Base-by-base conservation (phyloP, 1,284 basidiomycete species). In the Papiliotrema nemorosa region DNA sequence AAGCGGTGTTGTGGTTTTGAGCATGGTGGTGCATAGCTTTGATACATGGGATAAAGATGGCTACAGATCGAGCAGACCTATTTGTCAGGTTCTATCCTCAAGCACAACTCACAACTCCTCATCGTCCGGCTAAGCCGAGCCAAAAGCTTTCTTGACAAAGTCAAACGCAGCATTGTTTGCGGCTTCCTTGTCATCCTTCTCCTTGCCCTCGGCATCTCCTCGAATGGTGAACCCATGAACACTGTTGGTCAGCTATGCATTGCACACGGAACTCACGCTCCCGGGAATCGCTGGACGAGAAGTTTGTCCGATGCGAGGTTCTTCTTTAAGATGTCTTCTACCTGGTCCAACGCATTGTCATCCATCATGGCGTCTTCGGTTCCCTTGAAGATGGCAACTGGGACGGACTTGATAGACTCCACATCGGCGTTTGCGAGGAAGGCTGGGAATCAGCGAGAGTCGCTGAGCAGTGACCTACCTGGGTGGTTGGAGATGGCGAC, bases 401-500 rank as follows among this genome's bases (percentile, higher is more conserved):
- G 72, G 14, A 61, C 55, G 12, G 36, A 39, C 42, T 54, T 57
- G 51, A 76, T 63, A 3, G 50, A 57, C 75, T 86, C 80, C 25
- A 87, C 74, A 67, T 73, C 71, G 46, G 73, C 80, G 10, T 85
- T 84, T 38, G 80, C 55, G 35, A 82, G 57, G 53, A 90, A 78
- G 2, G 84, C 74, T 3, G 86, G 27, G 45, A 40, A 38, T 12
- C 42, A 31, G 20, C 43, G 21, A 5, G n/a, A 5, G 18, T 41
- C 25, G 24, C 18, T 6, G 43, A 44, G 25, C n/a, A n/a, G 41
- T 7, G 24, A 37, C 44, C 31, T 27, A 52, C 50, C 40, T 2
- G 87, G 88, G 70, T 90, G 88, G 1, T 81, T 55, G 45, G 80
- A 76, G 22, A 80, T 81, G 1, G 77, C 78, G 24, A 77, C 84